phyloP scores from a whole-genome alignment of 495 filamentous ascomycete genomes.

The Aspergillus saccharolyticus region DNA sequence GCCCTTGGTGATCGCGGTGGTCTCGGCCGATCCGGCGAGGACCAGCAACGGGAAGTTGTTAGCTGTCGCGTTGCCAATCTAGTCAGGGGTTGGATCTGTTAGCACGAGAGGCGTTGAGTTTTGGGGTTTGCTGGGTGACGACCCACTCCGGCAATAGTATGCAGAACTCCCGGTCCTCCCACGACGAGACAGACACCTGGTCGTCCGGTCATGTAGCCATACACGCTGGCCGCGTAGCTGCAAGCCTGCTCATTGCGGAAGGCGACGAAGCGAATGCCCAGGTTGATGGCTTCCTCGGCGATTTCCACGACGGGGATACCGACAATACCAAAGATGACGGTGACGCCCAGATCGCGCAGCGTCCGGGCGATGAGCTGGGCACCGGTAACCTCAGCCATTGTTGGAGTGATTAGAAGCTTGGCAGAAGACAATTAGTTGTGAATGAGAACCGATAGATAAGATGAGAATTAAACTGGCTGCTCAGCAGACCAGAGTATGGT shows the following conservation, averaged over 20 bases:
- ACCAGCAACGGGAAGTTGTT: slow-evolving; percentile 58
- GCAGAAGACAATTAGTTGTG: too few relatives aligned
- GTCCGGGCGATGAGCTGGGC: slow-evolving; percentile 56
- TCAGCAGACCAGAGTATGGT: not conserved
- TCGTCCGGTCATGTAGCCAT: slow-evolving; percentile 60
- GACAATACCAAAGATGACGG: slow-evolving; percentile 60
- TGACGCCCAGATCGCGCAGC: slow-evolving; percentile 51
- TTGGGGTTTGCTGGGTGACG: not conserved
- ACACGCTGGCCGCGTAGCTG: slow-evolving; percentile 57
- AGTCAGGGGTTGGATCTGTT: not conserved
- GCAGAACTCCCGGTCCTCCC: slow-evolving; percentile 60
- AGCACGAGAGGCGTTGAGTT: not conserved
- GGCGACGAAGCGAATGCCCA: slow-evolving; percentile 60
- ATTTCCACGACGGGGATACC: slow-evolving; percentile 63
- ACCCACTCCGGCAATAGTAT: slow-evolving; percentile 56
- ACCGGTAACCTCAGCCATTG: slow-evolving; percentile 42
- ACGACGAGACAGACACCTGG: slow-evolving; percentile 62
- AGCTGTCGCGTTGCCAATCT: slow-evolving; percentile 52
- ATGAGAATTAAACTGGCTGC: not conserved
- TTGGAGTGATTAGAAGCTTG: not conserved
- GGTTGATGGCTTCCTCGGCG: slow-evolving; percentile 56
- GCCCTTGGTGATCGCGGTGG: slow-evolving; percentile 49
- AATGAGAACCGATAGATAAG: too few relatives aligned
- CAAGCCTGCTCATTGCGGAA: slow-evolving; percentile 66
- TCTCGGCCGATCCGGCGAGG: slow-evolving; percentile 54